A percentile compares a stretch with the other conserved stretches of the same genome.
Evolutionary conservation across 108 stramenopile genomes (phyloP).

Genomic region (Chaetoceros tenuissimus): DNA sequence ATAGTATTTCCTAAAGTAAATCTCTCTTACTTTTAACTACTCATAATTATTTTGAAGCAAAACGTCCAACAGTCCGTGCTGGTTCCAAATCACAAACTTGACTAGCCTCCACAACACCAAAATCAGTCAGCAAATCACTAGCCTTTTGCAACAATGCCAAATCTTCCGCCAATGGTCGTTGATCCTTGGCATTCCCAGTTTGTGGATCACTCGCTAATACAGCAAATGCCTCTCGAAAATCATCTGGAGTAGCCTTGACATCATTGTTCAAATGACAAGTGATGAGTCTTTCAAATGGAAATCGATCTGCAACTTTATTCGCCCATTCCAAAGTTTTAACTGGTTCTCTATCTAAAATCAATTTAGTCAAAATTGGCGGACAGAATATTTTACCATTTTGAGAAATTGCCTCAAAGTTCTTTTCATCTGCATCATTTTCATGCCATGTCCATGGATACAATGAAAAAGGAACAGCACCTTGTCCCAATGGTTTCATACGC

Average conservation of each 20-base stretch:
- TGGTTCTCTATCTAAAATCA: constrained; percentile 83
- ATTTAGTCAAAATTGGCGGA: constrained; percentile 86
- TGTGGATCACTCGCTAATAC: constrained; percentile 45
- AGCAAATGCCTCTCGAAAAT: constrained; percentile 79
- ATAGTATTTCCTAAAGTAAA: too few relatives aligned
- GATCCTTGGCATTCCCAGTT: constrained; percentile 23
- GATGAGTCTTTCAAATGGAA: constrained; percentile 74
- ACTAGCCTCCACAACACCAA: constrained; percentile 56
- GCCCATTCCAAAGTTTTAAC: constrained; percentile 64
- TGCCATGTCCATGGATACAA: constrained; percentile 85
- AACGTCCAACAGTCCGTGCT: constrained; percentile 44
- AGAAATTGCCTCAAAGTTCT: constrained; percentile 54
- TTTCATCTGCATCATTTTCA: constrained; percentile 36
- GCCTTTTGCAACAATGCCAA: constrained; percentile 73
- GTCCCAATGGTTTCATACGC: constrained; percentile 46
- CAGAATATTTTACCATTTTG: constrained; percentile 63
- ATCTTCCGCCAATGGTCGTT: constrained; percentile 68
- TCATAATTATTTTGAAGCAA: constrained; percentile 21
- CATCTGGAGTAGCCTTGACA: constrained; percentile 35
- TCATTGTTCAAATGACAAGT: constrained; percentile 86
- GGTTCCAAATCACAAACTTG: constrained; percentile 76
- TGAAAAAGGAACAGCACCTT: constrained; percentile 51
- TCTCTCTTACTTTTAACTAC: too few relatives aligned
- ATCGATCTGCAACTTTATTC: constrained; percentile 58
- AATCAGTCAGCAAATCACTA: constrained; percentile 56